Percentiles rank a stretch among this genome's conserved stretches.
These are phyloP conservation scores for Aspergillus floridensis DNA, from an alignment of 2,329 filamentous ascomycete species.

Conservation along the genomic window DNA sequence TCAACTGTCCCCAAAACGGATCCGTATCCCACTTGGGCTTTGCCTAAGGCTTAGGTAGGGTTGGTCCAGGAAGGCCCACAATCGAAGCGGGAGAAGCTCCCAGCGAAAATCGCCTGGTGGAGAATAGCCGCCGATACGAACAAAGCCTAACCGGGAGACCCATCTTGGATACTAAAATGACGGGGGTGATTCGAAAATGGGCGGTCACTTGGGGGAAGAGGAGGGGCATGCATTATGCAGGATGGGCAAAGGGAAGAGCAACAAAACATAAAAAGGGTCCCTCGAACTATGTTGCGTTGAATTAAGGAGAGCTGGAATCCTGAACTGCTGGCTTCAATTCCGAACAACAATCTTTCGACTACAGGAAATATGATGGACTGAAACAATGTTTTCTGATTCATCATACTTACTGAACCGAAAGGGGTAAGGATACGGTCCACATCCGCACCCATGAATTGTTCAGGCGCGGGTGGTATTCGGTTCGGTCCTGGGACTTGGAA, in stretches of 20 bases:
- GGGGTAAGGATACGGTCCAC: constrained; percentile 10
- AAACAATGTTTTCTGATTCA: constrained; percentile 15
- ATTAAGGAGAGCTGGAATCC: not conserved
- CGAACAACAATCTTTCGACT: not conserved
- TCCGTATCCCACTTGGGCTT: constrained; percentile 5
- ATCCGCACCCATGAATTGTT: constrained; percentile 8
- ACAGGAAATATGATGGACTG: not conserved
- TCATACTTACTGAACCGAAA: constrained; percentile 11
- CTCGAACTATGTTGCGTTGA: not conserved
- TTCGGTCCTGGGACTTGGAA: not conserved
- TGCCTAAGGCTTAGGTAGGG: constrained; percentile 10
- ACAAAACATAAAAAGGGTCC: not conserved
- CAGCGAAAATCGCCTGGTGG: constrained; percentile 34
- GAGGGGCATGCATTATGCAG: not conserved
- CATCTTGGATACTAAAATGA: constrained; percentile 9
- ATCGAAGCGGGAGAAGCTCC: constrained; percentile 41
- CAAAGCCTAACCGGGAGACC: constrained; percentile 18
- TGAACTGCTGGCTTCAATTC: not conserved
- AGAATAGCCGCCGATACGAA: constrained; percentile 23
- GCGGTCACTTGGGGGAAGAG: not conserved
- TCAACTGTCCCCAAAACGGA: not conserved
- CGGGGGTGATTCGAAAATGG: not conserved
- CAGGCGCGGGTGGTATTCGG: not conserved
- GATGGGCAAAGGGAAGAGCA: not conserved
- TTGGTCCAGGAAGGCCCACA: constrained; percentile 30